Base-by-base conservation (phyloP, 2,329 filamentous ascomycete genomes). In the Cladophialophora chaetospira region DNA sequence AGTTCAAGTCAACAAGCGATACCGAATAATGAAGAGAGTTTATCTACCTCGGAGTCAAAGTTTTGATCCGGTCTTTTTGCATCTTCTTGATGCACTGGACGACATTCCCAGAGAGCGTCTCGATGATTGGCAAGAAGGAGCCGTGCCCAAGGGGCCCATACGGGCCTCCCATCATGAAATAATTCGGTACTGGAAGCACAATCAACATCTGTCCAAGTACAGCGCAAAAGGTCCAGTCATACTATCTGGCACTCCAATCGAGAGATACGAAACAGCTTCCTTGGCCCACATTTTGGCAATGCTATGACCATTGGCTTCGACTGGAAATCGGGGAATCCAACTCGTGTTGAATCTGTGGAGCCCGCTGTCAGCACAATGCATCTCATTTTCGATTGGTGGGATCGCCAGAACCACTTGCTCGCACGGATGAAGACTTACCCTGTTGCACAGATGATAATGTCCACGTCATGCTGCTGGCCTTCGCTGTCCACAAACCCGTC, bases 31-130 rank as follows among this genome's bases (percentile, higher is more conserved):
- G n/a, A n/a, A n/a, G n/a, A n/a, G n/a, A n/a, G n/a, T n/a, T n/a
- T n/a, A n/a, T n/a, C n/a, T n/a, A n/a, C n/a, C n/a, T n/a, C n/a
- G 79, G 74, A 23, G 73, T 56, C 23, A 60, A 31, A 35, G 49
- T 55, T 43, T 58, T 61, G 36, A 63, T 58, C 6, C 57, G 50
- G 29, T 63, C 60, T 31, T 61, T 61, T 36, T 63, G 60, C 53
- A 61, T 56, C 48, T 63, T 63, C 35, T 60, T 13, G 10, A 63
- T 60, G n/a, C 45, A 47, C 29, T 60, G 53, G 26, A 60, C 58
- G 50, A 62, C 49, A 28, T 62, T 60, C 31, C 53, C 46, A 4
- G 46, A 45, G 11, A 58, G 26, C 4, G 52, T 53, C 38, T 63
- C 57, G 17, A 61, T 45, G 25, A 61, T 63, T 0, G 52, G 45